phyloP scores from a whole-genome alignment of 768 basidiomycete genomes.

The Boletus reticulatus region DNA sequence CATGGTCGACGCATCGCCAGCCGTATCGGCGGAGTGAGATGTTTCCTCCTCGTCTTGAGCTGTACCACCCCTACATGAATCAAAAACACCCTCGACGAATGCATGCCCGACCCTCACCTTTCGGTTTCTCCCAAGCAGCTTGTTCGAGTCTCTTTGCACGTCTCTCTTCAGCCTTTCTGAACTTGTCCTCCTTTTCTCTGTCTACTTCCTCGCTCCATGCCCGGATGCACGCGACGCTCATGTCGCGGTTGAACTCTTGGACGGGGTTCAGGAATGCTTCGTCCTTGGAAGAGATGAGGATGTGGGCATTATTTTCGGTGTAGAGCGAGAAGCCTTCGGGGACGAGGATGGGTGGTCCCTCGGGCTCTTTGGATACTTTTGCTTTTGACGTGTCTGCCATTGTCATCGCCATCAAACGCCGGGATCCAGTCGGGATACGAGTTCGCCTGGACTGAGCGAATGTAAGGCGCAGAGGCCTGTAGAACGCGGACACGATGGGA shows the following conservation, averaged over 20 bases:
- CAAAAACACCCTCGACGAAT: not conserved
- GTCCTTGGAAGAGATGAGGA: conserved; percentile 67
- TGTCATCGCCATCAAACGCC: conserved; percentile 7
- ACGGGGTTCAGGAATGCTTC: conserved; percentile 96
- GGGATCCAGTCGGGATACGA: not conserved
- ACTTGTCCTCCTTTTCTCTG: conserved; percentile 59
- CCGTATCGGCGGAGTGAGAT: not conserved
- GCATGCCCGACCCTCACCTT: conserved; percentile 35
- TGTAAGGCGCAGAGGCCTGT: conserved; percentile 30
- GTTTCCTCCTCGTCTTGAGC: not conserved
- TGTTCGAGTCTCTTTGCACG: conserved; percentile 37
- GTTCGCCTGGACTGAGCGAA: conserved; percentile 4
- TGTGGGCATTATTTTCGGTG: conserved; percentile 77
- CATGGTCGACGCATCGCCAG: not conserved
- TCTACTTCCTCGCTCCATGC: conserved; percentile 81
- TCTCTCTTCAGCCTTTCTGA: conserved; percentile 52
- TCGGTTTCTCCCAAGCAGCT: conserved; percentile 41
- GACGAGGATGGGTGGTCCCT: conserved; percentile 36
- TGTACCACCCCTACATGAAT: conserved; percentile 1
- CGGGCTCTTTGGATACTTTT: not conserved
- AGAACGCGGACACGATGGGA: conserved; percentile 8
- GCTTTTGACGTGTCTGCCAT: not conserved
- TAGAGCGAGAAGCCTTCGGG: conserved; percentile 79
- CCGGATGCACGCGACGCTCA: conserved; percentile 86
- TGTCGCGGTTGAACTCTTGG: conserved; percentile 96